A percentile compares a stretch with the other conserved stretches of the same genome.
phyloP scores from a whole-genome alignment of 78 protist species.

The Chrysochromulina tobinii region DNA sequence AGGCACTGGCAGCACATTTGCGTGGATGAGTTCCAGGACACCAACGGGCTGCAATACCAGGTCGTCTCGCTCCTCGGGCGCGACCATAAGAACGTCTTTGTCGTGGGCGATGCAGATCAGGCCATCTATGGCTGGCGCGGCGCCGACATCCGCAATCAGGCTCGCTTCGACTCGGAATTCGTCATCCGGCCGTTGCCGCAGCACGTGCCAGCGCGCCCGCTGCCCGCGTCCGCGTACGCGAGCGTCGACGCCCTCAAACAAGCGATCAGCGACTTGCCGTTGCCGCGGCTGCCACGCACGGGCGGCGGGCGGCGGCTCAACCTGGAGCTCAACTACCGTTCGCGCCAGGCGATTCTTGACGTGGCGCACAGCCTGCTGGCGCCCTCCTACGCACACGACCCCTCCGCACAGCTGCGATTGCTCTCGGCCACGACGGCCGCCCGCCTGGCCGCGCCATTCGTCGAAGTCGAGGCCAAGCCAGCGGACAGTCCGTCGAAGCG shows the following conservation, averaged over 20 bases:
- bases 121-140: conserved; percentile 24
- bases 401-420: too few species aligned
- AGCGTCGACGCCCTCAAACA: too few species aligned
- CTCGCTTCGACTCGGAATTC: neutral
- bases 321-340: neutral
- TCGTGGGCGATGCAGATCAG: conserved; percentile 4
- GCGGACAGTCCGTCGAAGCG: too few species aligned
- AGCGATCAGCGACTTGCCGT: too few species aligned
- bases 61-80: neutral
- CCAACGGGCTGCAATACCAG: neutral
- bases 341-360: neutral
- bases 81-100: neutral
- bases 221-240: neutral
- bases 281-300: too few species aligned
- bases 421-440: too few species aligned
- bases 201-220: neutral
- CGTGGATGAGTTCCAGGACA: conserved; percentile 20
- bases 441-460: too few species aligned
- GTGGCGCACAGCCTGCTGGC: too few species aligned
- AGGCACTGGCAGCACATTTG: neutral
- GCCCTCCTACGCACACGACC: too few species aligned
- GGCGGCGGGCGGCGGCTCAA: neutral
- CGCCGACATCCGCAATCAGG: neutral
- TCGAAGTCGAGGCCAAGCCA: too few species aligned
- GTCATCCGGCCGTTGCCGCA: neutral